These are phyloP conservation scores for Pseudogymnoascus destructans DNA, from an alignment of 2,329 filamentous ascomycete genomes.

Conservation along the genomic window DNA sequence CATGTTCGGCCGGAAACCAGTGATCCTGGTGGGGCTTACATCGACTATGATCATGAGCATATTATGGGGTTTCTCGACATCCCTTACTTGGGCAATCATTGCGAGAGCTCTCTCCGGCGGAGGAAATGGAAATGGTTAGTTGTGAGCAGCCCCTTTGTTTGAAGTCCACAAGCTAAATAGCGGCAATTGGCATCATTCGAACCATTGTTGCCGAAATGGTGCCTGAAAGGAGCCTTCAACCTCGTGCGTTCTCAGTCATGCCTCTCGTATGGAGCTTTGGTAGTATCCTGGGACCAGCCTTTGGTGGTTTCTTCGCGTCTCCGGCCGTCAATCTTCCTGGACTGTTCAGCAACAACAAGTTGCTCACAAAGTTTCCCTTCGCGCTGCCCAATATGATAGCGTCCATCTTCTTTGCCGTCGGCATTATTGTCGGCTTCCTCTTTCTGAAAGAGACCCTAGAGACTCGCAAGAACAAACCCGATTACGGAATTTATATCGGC, in stretches of 20 bases:
- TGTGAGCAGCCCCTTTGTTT: neutral
- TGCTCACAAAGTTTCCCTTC: constrained; percentile 71
- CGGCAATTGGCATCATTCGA: constrained; percentile 68
- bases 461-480: constrained; percentile 50
- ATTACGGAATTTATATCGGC: constrained; percentile 67
- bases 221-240: constrained; percentile 73
- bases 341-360: constrained; percentile 51
- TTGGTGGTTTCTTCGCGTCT: constrained; percentile 76
- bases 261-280: constrained; percentile 82
- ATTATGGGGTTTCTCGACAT: constrained; percentile 72
- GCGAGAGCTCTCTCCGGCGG: constrained; percentile 68
- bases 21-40: constrained; percentile 59
- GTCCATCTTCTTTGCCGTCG: constrained; percentile 63
- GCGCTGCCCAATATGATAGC: constrained; percentile 71
- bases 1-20: constrained; percentile 65
- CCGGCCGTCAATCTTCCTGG: constrained; percentile 62
- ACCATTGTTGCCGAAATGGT: constrained; percentile 92
- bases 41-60: constrained; percentile 74
- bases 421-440: constrained; percentile 57
- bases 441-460: constrained; percentile 82
- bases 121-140: constrained; percentile 68
- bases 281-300: constrained; percentile 72
- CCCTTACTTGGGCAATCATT: constrained; percentile 64
- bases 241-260: constrained; percentile 85
- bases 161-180: constrained; percentile 15